Conservation (phyloP, 352 stramenopile genomes). For the Globisporangium recalcitrans region DNA sequence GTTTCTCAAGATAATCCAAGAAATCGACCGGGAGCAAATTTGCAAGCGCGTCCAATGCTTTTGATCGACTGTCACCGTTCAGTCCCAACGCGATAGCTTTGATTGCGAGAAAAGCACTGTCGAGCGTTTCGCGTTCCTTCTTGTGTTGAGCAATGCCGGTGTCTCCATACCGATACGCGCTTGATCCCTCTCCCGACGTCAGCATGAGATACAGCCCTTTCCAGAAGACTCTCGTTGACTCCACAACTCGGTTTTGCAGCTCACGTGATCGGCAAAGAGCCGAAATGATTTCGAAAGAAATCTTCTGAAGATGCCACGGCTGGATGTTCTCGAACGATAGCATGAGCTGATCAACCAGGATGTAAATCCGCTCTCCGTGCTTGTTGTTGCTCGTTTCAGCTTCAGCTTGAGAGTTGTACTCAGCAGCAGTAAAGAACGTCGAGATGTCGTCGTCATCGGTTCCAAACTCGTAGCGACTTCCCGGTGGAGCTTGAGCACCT, state of each 20-base stretch:
- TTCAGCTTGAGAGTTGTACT: conserved; percentile 38
- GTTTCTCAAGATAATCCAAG: conserved; percentile 64
- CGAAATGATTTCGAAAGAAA: conserved; percentile 70
- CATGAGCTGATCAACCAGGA: conserved; percentile 59
- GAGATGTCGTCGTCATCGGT: conserved; percentile 41
- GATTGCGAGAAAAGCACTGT: conserved; percentile 65
- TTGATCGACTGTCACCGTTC: conserved; percentile 44
- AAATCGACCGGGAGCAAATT: conserved; percentile 73
- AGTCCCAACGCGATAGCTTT: conserved; percentile 53
- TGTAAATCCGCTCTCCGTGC: conserved; percentile 47
- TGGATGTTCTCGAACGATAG: conserved; percentile 71
- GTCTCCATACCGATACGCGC: conserved; percentile 30
- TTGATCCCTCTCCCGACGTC: conserved; percentile 53
- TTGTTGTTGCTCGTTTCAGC: conserved; percentile 25
- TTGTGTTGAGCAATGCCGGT: conserved; percentile 31
- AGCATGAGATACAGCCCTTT: conserved; percentile 74
- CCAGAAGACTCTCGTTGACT: conserved; percentile 68
- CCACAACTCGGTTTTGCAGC: conserved; percentile 62
- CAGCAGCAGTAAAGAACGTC: conserved; percentile 49
- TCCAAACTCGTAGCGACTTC: conserved; percentile 34
- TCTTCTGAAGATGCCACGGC: conserved; percentile 70
- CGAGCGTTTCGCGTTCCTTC: conserved; percentile 68
- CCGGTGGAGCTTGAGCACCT: conserved; percentile 6
- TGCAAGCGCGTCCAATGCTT: conserved; percentile 51
- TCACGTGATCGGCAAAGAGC: conserved; percentile 49